These are phyloP conservation scores for Penicillium parvum DNA, from an alignment of 495 filamentous ascomycete genomes.

Conservation along the genomic window DNA sequence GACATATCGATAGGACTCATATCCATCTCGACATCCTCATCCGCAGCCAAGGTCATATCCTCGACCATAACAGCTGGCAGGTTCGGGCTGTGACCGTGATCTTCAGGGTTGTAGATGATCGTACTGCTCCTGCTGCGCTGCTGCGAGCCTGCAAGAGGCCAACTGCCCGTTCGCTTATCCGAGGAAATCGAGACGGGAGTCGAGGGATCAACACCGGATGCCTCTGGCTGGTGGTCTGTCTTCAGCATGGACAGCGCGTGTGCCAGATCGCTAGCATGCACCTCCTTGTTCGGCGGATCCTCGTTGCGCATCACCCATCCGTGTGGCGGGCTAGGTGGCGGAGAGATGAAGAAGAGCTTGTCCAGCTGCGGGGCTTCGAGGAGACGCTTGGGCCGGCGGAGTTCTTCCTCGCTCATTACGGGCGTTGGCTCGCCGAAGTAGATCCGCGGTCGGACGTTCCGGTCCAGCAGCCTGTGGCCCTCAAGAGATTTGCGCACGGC, in stretches of 20 bases:
- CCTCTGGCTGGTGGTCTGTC: slow-evolving; percentile 32
- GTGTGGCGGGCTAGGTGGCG: slow-evolving; percentile 84
- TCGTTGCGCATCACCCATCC: slow-evolving; percentile 90
- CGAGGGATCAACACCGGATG: slow-evolving; percentile 24
- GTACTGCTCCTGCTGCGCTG: slow-evolving; percentile 59
- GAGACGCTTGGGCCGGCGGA: slow-evolving; percentile 46
- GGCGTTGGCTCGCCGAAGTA: slow-evolving; percentile 86
- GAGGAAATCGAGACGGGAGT: slow-evolving; percentile 36
- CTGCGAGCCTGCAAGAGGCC: slow-evolving; percentile 30
- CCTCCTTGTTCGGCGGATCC: slow-evolving; percentile 88
- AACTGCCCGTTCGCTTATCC: slow-evolving; percentile 38
- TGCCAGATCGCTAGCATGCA: slow-evolving; percentile 86
- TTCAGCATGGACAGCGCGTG: slow-evolving; percentile 68
- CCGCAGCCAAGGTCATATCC: slow-evolving; percentile 67
- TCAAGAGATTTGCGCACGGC: slow-evolving; percentile 67
- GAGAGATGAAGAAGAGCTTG: slow-evolving; percentile 96
- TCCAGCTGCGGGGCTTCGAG: slow-evolving; percentile 77
- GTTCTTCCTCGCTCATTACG: slow-evolving; percentile 52
- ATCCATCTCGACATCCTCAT: slow-evolving; percentile 32
- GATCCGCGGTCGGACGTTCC: slow-evolving; percentile 59
- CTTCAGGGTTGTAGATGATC: slow-evolving; percentile 69
- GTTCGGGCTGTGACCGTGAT: slow-evolving; percentile 69
- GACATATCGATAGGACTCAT: slow-evolving; percentile 43
- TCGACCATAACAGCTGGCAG: slow-evolving; percentile 88
- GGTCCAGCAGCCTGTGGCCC: slow-evolving; percentile 60